These are phyloP conservation scores for Myriosclerotinia duriaeana DNA, from an alignment of 2,329 filamentous ascomycete genomes.

Conservation along the genomic window DNA sequence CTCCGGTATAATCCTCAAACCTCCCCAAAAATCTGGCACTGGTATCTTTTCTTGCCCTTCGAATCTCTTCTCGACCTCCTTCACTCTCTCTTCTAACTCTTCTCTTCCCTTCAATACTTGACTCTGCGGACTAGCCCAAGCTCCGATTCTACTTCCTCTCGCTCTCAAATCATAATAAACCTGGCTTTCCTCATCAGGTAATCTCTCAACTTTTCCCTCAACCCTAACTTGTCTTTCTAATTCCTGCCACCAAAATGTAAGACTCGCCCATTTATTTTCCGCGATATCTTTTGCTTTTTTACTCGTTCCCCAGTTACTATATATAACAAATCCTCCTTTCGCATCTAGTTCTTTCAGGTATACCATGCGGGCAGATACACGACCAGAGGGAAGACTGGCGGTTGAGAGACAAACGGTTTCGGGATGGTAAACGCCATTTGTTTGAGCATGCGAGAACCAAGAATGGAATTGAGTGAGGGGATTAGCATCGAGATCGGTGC, in stretches of 20 bases:
- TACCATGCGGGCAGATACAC: constrained; percentile 80
- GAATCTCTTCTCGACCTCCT: constrained; percentile 74
- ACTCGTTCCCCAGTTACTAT: constrained; percentile 86
- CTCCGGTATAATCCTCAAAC: constrained; percentile 79
- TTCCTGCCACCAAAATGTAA: constrained; percentile 89
- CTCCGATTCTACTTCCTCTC: constrained; percentile 79
- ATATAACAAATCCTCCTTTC: constrained; percentile 76
- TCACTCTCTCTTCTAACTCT: constrained; percentile 74
- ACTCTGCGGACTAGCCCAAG: constrained; percentile 92
- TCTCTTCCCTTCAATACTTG: constrained; percentile 69
- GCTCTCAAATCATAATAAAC: constrained; percentile 66
- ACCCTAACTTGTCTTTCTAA: constrained; percentile 88
- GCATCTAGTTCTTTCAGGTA: constrained; percentile 93
- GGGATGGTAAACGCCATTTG: constrained; percentile 63
- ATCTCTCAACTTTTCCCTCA: constrained; percentile 70
- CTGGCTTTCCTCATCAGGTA: constrained; percentile 70
- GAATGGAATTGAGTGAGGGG: constrained; percentile 83
- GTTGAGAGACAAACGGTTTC: constrained; percentile 90
- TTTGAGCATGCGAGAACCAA: constrained; percentile 79
- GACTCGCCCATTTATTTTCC: constrained; percentile 72
- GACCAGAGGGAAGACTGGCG: constrained; percentile 76
- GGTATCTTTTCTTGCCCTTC: constrained; percentile 76
- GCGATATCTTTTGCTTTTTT: constrained; percentile 66
- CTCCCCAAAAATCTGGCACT: constrained; percentile 93
- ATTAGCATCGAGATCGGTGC: constrained; percentile 58